Percentiles rank a stretch among this genome's conserved stretches.
These are phyloP conservation scores for Bretziella fagacearum DNA, from an alignment of 2,329 filamentous ascomycete species.

Conservation along the genomic window DNA sequence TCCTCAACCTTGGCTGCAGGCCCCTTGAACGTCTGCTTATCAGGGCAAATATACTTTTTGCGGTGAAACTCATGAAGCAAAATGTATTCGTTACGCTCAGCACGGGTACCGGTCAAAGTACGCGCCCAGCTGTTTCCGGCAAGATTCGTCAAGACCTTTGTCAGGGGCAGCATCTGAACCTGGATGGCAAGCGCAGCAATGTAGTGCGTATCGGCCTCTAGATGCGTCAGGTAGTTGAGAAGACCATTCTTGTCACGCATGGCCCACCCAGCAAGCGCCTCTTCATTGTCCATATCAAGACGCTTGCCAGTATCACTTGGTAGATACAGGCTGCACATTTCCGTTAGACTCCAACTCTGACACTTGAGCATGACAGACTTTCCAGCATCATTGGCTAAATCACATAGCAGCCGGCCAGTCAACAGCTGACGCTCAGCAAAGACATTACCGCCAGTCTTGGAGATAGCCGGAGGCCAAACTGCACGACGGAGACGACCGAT, in stretches of 20 bases:
- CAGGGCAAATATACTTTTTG: conserved; percentile 95
- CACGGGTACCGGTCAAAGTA: conserved; percentile 85
- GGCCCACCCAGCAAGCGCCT: conserved; percentile 72
- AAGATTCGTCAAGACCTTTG: conserved; percentile 88
- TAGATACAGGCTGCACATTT: conserved; percentile 91
- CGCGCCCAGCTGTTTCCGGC: conserved; percentile 97
- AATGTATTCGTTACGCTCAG: conserved; percentile 98
- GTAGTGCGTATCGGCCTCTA: conserved; percentile 90
- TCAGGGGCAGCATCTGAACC: conserved; percentile 81
- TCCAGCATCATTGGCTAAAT: conserved; percentile 88
- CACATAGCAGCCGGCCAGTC: conserved; percentile 76
- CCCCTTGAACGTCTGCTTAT: conserved; percentile 71
- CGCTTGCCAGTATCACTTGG: conserved; percentile 48
- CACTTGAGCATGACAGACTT: conserved; percentile 96
- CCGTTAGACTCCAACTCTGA: conserved; percentile 92
- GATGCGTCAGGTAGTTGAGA: conserved; percentile 85
- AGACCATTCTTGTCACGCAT: conserved; percentile 60
- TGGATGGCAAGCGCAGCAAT: conserved; percentile 79
- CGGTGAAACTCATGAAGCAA: conserved; percentile 88
- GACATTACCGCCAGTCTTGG: conserved; percentile 72
- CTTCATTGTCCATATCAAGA: conserved; percentile 76
- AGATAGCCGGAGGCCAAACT: conserved; percentile 76
- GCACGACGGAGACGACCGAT: conserved; percentile 71
- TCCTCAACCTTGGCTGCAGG: conserved; percentile 5
- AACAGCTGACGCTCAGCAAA: conserved; percentile 86